phyloP scores from a whole-genome alignment of 345 rosid species.

The Eucalyptus erythrocorys region DNA sequence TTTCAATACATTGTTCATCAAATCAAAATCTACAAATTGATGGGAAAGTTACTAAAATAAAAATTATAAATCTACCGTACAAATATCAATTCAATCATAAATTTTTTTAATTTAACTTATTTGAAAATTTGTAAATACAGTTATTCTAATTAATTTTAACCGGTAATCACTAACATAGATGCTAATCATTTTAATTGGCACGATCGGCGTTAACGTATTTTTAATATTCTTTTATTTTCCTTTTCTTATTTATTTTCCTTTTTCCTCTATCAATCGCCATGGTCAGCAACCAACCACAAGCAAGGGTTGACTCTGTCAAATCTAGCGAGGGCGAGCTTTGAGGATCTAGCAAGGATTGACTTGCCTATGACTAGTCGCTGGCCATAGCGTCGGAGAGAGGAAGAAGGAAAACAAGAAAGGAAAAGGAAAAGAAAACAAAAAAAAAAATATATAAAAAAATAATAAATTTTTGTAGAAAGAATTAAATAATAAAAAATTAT shows the following conservation, averaged over 20 bases:
- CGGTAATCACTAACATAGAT: accelerated
- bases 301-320: neutral
- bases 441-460: neutral
- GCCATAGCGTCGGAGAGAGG: neutral
- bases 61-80: neutral
- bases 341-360: neutral
- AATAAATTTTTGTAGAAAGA: no score
- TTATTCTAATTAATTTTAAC: neutral
- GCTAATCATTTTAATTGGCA: neutral
- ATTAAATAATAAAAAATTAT: neutral
- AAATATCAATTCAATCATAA: neutral
- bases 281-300: neutral
- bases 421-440: neutral
- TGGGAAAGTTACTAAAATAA: neutral
- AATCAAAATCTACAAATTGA: neutral
- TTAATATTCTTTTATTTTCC: no score
- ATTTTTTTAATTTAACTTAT: neutral
- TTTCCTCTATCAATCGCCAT: accelerated
- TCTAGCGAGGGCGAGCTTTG: neutral
- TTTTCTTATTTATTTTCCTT: neutral
- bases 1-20: neutral
- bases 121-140: neutral
- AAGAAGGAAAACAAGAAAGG: neutral
- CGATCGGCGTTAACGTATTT: accelerated
- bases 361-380: neutral